Base-by-base conservation (phyloP, 306 rosid species). In the Medicago ruthenica region DNA sequence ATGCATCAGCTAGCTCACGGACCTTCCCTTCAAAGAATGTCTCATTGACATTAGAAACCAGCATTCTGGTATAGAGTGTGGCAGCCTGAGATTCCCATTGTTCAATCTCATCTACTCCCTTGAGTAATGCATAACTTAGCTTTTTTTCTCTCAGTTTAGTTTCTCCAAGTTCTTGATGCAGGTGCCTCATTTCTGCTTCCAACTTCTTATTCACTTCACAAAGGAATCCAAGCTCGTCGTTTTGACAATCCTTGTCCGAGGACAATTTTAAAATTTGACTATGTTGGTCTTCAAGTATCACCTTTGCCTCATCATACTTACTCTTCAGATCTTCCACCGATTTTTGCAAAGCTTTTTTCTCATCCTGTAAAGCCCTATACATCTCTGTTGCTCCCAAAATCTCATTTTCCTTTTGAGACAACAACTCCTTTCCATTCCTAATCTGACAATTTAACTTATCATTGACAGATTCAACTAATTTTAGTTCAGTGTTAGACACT, bases 11-110 rank as follows among this genome's bases (percentile, higher is more conserved):
- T 66, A 92, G 85, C 81, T 92, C 99, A 40, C 3, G 72, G 44
- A 90, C 83, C 88, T 91, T 96, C 73, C 80, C 98, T 84, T 87
- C 88, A 59, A 89, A 86, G 76, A 96, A 55, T 68, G 87, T 82
- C 84, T 88, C 92, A n/a, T 77, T 80, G 66, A 89, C 85, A 41
- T 84, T n/a, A 66, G 92, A 88, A 20, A 64, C 75, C 76, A 89
- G 92, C 79, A 87, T 81, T 83, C 83, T 83, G 13, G 78, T 67
- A 80, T 85, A 89, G 74, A 89, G 76, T 51, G 79, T 51, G 16
- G 73, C 87, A 47, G 90, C 88, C 54, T 88, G 89, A 80, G 81
- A 71, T 80, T 87, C 85, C 93, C 89, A 90, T 60, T 82, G 74
- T 55, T 84, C 84, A 71, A 85, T 75, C 85, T 92, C 93, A 67